A percentile compares a stretch with the other conserved stretches of the same genome.
These are phyloP conservation scores for Chlorella sorokiniana DNA, from an alignment of 139 green algal genomes.

Conservation along the genomic window DNA sequence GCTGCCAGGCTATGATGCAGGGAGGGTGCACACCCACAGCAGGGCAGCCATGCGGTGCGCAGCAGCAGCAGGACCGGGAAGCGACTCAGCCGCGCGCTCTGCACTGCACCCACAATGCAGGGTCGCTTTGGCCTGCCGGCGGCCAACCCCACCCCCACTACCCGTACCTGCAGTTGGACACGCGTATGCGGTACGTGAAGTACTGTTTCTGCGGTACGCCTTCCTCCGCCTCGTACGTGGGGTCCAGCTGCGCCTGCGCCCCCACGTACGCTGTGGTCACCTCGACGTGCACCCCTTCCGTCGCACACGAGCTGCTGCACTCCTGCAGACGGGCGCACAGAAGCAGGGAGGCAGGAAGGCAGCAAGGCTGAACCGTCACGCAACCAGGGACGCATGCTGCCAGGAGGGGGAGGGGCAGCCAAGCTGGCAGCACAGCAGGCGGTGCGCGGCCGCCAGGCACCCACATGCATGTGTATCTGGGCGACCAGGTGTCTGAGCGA, in stretches of 20 bases:
- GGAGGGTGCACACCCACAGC: too few species aligned
- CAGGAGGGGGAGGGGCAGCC: background rate
- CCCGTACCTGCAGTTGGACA: conserved; percentile 46
- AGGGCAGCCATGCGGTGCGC: too few species aligned
- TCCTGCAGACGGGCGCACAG: background rate
- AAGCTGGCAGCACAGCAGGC: background rate
- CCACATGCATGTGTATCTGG: conserved; percentile 35
- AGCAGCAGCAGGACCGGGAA: too few species aligned
- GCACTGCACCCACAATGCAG: too few species aligned
- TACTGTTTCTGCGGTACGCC: conserved; percentile 17
- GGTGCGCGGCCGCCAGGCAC: background rate
- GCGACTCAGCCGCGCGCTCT: too few species aligned
- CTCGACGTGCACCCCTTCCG: conserved; percentile 46
- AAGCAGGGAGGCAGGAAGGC: background rate
- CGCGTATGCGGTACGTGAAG: conserved; percentile 44
- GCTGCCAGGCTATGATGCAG: background rate
- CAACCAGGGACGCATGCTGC: too few species aligned
- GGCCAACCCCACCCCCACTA: background rate
- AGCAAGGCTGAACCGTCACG: too few species aligned
- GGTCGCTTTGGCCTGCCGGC: too few species aligned
- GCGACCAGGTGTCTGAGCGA: conserved; percentile 39
- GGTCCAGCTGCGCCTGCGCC: conserved; percentile 6
- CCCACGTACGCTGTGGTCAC: conserved; percentile 41
- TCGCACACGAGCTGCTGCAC: conserved; percentile 26
- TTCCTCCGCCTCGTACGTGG: conserved; percentile 6